These are phyloP conservation scores for Beauveria varroae DNA, from an alignment of 2,329 filamentous ascomycete species.

Conservation along the genomic window DNA sequence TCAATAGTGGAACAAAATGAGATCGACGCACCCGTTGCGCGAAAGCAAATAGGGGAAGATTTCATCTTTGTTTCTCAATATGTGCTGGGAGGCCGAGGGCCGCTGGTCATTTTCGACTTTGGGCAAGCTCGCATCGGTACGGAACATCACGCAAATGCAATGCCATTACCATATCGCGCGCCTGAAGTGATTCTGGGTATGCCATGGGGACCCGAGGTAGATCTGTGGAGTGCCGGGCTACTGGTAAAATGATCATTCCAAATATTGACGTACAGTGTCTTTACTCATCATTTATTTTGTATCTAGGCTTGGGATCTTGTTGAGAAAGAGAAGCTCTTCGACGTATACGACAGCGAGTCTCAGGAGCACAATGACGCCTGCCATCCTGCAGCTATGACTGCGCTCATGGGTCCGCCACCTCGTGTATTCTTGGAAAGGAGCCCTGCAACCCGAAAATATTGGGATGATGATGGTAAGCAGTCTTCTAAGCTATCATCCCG, in stretches of 20 bases:
- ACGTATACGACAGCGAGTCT: slow-evolving; percentile 17
- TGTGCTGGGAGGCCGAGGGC: slow-evolving; percentile 24
- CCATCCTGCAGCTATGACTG: slow-evolving; percentile 23
- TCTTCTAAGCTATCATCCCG: no score
- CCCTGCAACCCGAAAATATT: slow-evolving; percentile 18
- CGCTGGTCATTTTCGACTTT: slow-evolving; percentile 26
- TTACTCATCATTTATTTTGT: slow-evolving; percentile 16
- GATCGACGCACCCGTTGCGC: slow-evolving; percentile 21
- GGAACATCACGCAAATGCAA: slow-evolving; percentile 18
- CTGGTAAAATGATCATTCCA: slow-evolving; percentile 19
- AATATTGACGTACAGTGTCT: neutral
- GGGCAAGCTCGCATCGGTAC: slow-evolving; percentile 28
- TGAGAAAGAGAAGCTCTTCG: slow-evolving; percentile 17
- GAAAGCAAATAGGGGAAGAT: slow-evolving; percentile 21
- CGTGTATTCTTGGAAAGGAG: slow-evolving; percentile 18
- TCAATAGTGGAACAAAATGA: slow-evolving; percentile 24
- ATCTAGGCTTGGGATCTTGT: slow-evolving; percentile 22
- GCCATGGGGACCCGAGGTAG: slow-evolving; percentile 25
- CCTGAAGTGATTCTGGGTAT: slow-evolving; percentile 31
- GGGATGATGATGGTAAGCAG: slow-evolving; percentile 19
- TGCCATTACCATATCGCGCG: slow-evolving; percentile 25
- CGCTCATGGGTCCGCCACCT: slow-evolving; percentile 22
- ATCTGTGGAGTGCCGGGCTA: slow-evolving; percentile 29
- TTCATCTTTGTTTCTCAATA: slow-evolving; percentile 26
- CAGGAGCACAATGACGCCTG: slow-evolving; percentile 20